Evolutionary conservation across 768 basidiomycete species (phyloP), one percentile per base, ranked within the genome.

Genomic region (Mycena belliarum): DNA sequence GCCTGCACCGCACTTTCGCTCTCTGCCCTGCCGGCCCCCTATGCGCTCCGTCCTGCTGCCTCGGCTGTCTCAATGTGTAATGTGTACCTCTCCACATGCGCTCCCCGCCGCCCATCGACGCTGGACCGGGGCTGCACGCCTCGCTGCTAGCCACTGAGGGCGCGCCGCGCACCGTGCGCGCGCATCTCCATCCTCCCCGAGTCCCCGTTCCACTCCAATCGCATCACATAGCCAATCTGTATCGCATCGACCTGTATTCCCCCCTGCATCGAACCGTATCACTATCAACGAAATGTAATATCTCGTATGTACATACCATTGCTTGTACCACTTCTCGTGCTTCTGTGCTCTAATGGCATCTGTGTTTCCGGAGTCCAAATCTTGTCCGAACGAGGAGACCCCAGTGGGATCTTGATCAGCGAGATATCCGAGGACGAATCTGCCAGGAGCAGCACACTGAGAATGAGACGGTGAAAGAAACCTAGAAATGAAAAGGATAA

Each of bases 91-190:
- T 21, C 26, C 23, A 47, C 29, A 47, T 47, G 25, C 45, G 21
- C 28, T 6, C n/a, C 38, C 26, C 15, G 3, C 38, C 24, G 25
- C 25, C 49, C 6, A 14, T 20, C 33, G 15, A 41, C 25, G 28
- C 38, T 43, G 50, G 50, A 52, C 41, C 41, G 41, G 50, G 50
- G 50, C 50, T n/a, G 12, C 25, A 33, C 24, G 41, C 50, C 50
- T 43, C 50, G 41, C 26, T 16, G 50, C 50, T 41, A 52, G 50
- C 20, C 50, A 24, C n/a, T n/a, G n/a, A 47, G 38, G 46, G 37
- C 38, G 28, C 38, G 43, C 49, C 11, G 57, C 55, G 49, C 40
- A 37, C 49, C 11, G 57, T 49, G 49, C 40, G n/a, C 29, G 6
- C 32, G 12, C 46, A 33, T 20, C 18, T 33, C 3, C 43, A 21